phyloP scores from a whole-genome alignment of 2,329 filamentous ascomycete species.

The Aspergillus caelatus region DNA sequence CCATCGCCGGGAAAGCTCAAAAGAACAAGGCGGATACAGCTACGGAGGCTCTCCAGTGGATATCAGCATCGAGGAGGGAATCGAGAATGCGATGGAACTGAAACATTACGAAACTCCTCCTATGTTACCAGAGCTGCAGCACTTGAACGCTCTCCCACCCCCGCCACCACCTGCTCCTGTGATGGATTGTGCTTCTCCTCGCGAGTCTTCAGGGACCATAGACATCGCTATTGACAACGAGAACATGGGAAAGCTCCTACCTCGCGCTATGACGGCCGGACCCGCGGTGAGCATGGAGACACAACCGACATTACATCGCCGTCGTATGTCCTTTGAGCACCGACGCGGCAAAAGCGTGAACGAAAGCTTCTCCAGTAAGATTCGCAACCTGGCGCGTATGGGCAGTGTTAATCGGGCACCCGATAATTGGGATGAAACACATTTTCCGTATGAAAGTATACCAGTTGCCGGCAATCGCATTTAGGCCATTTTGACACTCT shows the following conservation, averaged over 20 bases:
- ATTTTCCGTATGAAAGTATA: conserved; percentile 32
- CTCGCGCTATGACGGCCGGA: conserved; percentile 41
- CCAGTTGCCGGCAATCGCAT: conserved; percentile 23
- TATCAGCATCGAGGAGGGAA: conserved; percentile 58
- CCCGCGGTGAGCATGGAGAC: conserved; percentile 31
- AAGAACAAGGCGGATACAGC: conserved; percentile 27
- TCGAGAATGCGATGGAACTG: conserved; percentile 41
- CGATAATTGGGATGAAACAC: conserved; percentile 28
- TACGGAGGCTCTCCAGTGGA: conserved; percentile 43
- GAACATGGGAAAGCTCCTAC: conserved; percentile 36
- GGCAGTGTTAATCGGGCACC: conserved; percentile 52
- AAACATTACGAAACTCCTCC: conserved; percentile 43
- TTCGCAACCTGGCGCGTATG: conserved; percentile 60
- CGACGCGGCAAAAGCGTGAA: conserved; percentile 59
- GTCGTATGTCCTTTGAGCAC: conserved; percentile 49
- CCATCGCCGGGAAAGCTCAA: conserved; percentile 35
- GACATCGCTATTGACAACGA: conserved; percentile 46
- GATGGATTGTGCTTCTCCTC: conserved; percentile 27
- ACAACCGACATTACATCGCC: conserved; percentile 34
- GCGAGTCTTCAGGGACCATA: conserved; percentile 43
- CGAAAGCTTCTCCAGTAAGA: conserved; percentile 58
- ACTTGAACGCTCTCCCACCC: conserved; percentile 60
- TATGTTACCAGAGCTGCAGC: conserved; percentile 63
- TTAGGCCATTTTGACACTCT: conserved; percentile 1
- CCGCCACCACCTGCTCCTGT: conserved; percentile 46